Base-by-base conservation (phyloP, 148 eudicot species). In the Drosera capensis region DNA sequence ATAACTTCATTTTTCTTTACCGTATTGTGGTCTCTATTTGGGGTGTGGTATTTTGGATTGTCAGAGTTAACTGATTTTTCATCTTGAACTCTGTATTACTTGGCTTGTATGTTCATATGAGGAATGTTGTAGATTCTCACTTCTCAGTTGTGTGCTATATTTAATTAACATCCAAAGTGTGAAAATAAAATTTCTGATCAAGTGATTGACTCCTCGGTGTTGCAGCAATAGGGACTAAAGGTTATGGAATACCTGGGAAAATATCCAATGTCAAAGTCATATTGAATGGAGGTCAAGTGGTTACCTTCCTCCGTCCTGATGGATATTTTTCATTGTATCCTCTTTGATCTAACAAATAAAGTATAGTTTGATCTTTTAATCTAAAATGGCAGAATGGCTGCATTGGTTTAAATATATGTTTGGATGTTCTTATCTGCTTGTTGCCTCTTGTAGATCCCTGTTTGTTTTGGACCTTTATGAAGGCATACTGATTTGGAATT, bases 301-400 rank as follows among this genome's bases (percentile, higher is more conserved):
- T 81, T 58, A 82, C 99, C 35, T 81, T 81, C 60, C 74, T 92
- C 56, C 67, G 74, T 64, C 94, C 94, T 24, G 90, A 85, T 53
- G 99, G 99, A 57, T 92, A 85, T 67, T 92, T 92, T 65, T 92
- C 99, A 64, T 85, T 92, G 99, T 92, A 92, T 92, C 95, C 99
- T 85, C 54, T 45, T 46, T 19, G 26, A 20, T 13, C 17, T 45
- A 15, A 24, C n/a, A 36, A 5, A 8, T 21, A 5, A 11, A n/a
- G 16, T 0, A 40, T 54, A 49, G 25, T 11, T 14, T 7, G 30
- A 28, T 43, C 23, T 8, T 28, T 28, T 28, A 5, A 5, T 28
- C 11, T 28, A 5, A 28, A 28, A 11, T 5, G 31, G 31, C 11
- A 5, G 31, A 5, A 11, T 28, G 31, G 31, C 11, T 28, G 7